phyloP scores from a whole-genome alignment of 192 early-diverging fungal species.

The Dimargaris cristalligena region DNA sequence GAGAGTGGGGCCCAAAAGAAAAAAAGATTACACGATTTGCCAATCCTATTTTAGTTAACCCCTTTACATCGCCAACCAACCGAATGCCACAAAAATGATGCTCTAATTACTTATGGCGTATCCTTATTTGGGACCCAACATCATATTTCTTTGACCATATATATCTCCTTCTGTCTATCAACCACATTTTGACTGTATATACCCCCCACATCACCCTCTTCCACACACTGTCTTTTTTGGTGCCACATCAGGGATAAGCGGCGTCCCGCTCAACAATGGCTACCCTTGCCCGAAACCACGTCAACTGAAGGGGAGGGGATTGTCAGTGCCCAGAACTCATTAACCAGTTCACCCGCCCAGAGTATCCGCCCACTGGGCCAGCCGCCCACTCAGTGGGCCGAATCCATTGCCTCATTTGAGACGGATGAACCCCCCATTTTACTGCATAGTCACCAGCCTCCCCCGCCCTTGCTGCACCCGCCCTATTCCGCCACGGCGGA shows the following conservation, averaged over 20 bases:
- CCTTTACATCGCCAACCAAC: too few species aligned
- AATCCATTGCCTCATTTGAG: not conserved
- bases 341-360: too few species aligned
- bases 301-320: not conserved
- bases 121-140: not conserved
- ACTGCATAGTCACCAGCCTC: not conserved
- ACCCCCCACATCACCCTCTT: not conserved
- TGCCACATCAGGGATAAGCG: too few species aligned
- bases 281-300: not conserved
- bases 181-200: not conserved
- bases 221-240: not conserved
- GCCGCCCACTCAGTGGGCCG: not conserved
- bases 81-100: too few species aligned
- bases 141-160: not conserved
- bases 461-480: slow-evolving; percentile 14
- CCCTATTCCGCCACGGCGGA: slow-evolving; percentile 7
- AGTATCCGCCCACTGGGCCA: not conserved
- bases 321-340: slow-evolving; percentile 10
- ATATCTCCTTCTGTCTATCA: not conserved
- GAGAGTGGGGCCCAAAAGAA: too few species aligned
- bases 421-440: not conserved
- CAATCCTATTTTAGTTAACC: too few species aligned
- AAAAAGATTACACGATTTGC: too few species aligned
- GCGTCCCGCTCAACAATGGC: slow-evolving; percentile 1
- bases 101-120: not conserved